phyloP scores from a whole-genome alignment of 2,329 filamentous ascomycete genomes.

The Calonectria montana region DNA sequence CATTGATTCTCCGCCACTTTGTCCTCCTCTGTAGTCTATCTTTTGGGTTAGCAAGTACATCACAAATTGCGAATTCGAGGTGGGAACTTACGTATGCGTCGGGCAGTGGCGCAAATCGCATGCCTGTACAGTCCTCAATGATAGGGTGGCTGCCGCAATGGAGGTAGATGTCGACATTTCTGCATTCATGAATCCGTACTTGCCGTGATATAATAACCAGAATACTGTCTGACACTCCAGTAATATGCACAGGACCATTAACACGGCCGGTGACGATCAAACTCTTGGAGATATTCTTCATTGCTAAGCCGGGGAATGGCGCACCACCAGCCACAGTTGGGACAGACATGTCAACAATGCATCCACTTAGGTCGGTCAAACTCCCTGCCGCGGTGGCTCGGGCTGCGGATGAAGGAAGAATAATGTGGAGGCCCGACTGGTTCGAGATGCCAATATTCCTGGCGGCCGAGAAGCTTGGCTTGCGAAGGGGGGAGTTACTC shows the following conservation, averaged over 20 bases:
- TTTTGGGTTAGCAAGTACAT: conserved; percentile 17
- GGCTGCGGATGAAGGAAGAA: conserved; percentile 77
- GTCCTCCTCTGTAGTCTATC: conserved; percentile 45
- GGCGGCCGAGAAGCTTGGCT: conserved; percentile 72
- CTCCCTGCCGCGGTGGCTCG: conserved; percentile 79
- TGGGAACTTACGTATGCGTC: conserved; percentile 70
- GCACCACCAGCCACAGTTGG: conserved; percentile 63
- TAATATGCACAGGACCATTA: conserved; percentile 85
- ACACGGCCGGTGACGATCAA: conserved; percentile 84
- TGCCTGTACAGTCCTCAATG: conserved; percentile 85
- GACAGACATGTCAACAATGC: conserved; percentile 84
- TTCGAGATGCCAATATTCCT: conserved; percentile 73
- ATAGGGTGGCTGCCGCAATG: conserved; percentile 87
- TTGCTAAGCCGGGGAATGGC: conserved; percentile 75
- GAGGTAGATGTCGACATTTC: conserved; percentile 85
- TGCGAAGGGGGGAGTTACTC: conserved; percentile 58
- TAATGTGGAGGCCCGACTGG: conserved; percentile 78
- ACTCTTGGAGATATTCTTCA: conserved; percentile 77
- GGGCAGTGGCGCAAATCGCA: conserved; percentile 85
- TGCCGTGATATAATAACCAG: conserved; percentile 86
- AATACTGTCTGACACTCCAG: conserved; percentile 76
- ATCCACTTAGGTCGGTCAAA: conserved; percentile 75
- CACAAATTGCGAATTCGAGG: no score
- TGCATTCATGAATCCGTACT: conserved; percentile 91
- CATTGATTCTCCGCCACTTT: conserved; percentile 72